Conservation (phyloP, 1,284 basidiomycete genomes). For the Puccinia hordei region DNA sequence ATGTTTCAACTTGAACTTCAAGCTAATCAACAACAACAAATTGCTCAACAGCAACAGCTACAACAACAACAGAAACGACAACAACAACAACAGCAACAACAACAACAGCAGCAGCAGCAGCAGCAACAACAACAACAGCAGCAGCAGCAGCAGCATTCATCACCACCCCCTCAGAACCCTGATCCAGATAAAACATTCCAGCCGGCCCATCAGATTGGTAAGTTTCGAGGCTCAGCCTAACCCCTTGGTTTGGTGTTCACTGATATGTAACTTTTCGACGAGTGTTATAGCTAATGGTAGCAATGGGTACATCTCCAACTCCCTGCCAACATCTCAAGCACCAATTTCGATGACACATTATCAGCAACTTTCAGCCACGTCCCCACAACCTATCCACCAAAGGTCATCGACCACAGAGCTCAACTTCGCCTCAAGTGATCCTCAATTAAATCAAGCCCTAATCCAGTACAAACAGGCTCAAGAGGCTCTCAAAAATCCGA, state of each 20-base stretch:
- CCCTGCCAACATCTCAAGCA: constrained; percentile 21
- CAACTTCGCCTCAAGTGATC: not conserved
- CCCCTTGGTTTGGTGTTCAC: not conserved
- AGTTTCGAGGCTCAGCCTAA: not conserved
- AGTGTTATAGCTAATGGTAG: constrained; percentile 1
- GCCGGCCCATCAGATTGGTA: constrained; percentile 37
- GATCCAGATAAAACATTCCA: constrained; percentile 27
- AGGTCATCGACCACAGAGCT: not conserved
- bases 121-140: too few relatives aligned
- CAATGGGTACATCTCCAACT: constrained; percentile 15
- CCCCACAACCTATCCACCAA: constrained; percentile 18
- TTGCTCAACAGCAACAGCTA: constrained; percentile 32
- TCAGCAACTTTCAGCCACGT: not conserved
- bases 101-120: constrained; percentile 25
- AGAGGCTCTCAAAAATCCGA: constrained; percentile 16
- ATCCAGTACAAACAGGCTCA: constrained; percentile 41
- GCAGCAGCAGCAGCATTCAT: too few relatives aligned
- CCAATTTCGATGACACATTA: constrained; percentile 18
- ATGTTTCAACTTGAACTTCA: constrained; percentile 46
- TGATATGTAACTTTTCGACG: not conserved
- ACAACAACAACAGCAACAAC: constrained; percentile 30
- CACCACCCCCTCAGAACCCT: constrained; percentile 14
- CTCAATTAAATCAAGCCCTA: constrained; percentile 10
- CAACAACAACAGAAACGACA: constrained; percentile 30
- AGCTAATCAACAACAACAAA: constrained; percentile 42